Evolutionary conservation across 192 early-diverging fungal genomes (phyloP), one percentile per base, ranked within the genome.

Genomic region (Coemansia asiatica): DNA sequence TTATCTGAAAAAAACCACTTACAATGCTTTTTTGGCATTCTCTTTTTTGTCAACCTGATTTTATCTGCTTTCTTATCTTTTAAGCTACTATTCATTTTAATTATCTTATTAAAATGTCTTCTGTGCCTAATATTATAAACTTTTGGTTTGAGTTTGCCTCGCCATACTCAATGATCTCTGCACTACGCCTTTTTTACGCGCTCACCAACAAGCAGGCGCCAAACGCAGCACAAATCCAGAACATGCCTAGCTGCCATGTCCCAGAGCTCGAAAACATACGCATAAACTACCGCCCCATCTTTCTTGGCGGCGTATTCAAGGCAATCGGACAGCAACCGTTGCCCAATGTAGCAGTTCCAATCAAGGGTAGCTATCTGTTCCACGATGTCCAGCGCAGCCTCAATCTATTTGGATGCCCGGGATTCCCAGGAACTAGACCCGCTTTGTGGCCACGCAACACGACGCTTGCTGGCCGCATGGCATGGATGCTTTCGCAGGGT

Each of bases 121-220:
- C 55, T 6, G 28, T 47, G 7, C 66, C 61, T 28, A 9, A 56
- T 3, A 51, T 53, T 1, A 18, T 83, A 5, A 54, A 44, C 60
- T 83, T 83, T 53, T 83, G 81, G 81, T 83, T 83, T 63, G 81
- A 83, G 67, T 83, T 60, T 25, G 72, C 56, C 3, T 78, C 75
- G 33, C 71, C 74, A n/a, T 83, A 83, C 67, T 83, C 81, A 56
- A 78, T 78, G 75, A 27, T 77, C 22, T 49, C 72, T 2, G 81
- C 75, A 12, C 60, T 83, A 28, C 68, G 75, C 6, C 54, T 83
- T 25, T 51, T 67, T 50, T 69, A 63, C 31, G 68, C 75, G 22
- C 55, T 82, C 1, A 59, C 58, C 2, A 18, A 33, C 19, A 25
- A 54, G 29, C 51, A 13, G 21, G 38, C 19, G 6, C 60, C 60